These are phyloP conservation scores for Blastocystis hominis DNA, from an alignment of 352 stramenopile species.

Conservation along the genomic window DNA sequence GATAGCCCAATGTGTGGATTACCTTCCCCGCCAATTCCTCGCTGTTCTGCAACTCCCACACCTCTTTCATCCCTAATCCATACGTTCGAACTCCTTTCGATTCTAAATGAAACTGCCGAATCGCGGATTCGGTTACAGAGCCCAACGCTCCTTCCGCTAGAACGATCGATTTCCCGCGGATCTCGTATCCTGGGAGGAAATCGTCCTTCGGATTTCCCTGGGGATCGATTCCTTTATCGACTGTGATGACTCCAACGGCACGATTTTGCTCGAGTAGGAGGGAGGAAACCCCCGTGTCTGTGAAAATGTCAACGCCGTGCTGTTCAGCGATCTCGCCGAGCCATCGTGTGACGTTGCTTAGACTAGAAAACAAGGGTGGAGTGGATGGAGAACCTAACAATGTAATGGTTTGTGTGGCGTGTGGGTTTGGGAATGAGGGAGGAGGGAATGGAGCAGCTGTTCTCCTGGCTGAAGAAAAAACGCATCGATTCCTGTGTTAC, in stretches of 20 bases:
- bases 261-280: constrained; percentile 68
- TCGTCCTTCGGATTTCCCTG: constrained; percentile 84
- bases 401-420: not conserved
- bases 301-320: constrained; percentile 95
- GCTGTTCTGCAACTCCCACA: constrained; percentile 66
- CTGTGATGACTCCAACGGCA: constrained; percentile 86
- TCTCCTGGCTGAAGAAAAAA: constrained; percentile 16
- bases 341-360: constrained; percentile 83
- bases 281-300: constrained; percentile 88
- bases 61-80: constrained; percentile 97
- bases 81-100: constrained; percentile 86
- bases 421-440: not conserved
- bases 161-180: constrained; percentile 85
- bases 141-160: constrained; percentile 93
- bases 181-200: constrained; percentile 92
- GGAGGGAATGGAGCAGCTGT: constrained; percentile 1
- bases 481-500: constrained; percentile 13
- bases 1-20: constrained; percentile 86
- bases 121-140: constrained; percentile 88
- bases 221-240: constrained; percentile 94
- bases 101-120: constrained; percentile 86
- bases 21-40: not conserved
- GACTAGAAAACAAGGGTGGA: not conserved
- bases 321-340: constrained; percentile 88
- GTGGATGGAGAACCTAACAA: constrained; percentile 21